These are phyloP conservation scores for Emericellopsis atlantica DNA, from an alignment of 2,329 filamentous ascomycete genomes.

Conservation along the genomic window DNA sequence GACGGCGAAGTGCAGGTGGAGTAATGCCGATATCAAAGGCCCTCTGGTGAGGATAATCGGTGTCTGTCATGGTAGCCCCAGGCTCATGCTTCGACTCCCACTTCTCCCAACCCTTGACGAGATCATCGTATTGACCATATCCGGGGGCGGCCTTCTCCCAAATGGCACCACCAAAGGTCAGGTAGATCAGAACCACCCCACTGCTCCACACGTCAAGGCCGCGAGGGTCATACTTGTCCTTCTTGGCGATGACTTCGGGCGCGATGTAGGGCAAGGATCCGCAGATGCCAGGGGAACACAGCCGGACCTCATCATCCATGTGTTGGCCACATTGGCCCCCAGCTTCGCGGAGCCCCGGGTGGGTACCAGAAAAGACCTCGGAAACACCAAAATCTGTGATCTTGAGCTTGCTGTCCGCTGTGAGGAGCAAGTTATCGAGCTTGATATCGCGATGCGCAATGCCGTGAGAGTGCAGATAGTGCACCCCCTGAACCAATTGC, in stretches of 20 bases:
- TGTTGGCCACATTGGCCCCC: slow-evolving; percentile 61
- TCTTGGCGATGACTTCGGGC: slow-evolving; percentile 67
- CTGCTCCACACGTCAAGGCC: slow-evolving; percentile 78
- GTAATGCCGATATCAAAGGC: slow-evolving; percentile 54
- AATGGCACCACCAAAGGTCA: slow-evolving; percentile 59
- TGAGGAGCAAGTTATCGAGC: slow-evolving; percentile 73
- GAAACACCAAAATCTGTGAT: slow-evolving; percentile 88
- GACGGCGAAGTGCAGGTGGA: slow-evolving; percentile 53
- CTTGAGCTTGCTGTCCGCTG: slow-evolving; percentile 69
- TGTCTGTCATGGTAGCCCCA: slow-evolving; percentile 32
- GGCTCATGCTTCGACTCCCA: slow-evolving; percentile 46
- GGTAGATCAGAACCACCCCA: slow-evolving; percentile 69
- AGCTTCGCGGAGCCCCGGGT: slow-evolving; percentile 63
- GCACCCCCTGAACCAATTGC: slow-evolving; percentile 70
- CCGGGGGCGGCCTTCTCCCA: slow-evolving; percentile 57
- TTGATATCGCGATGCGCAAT: slow-evolving; percentile 90
- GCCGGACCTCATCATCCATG: slow-evolving; percentile 52
- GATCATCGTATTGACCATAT: slow-evolving; percentile 48
- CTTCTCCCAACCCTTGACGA: slow-evolving; percentile 55
- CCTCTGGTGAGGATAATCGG: slow-evolving; percentile 51
- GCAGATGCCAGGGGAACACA: slow-evolving; percentile 69
- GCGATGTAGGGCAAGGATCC: slow-evolving; percentile 80
- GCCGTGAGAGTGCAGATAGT: slow-evolving; percentile 70
- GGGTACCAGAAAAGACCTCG: slow-evolving; percentile 71
- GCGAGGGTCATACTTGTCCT: slow-evolving; percentile 56